A percentile compares a stretch with the other conserved stretches of the same genome.
These are phyloP conservation scores for Daldinia childiae DNA, from an alignment of 495 filamentous ascomycete genomes.

Conservation along the genomic window DNA sequence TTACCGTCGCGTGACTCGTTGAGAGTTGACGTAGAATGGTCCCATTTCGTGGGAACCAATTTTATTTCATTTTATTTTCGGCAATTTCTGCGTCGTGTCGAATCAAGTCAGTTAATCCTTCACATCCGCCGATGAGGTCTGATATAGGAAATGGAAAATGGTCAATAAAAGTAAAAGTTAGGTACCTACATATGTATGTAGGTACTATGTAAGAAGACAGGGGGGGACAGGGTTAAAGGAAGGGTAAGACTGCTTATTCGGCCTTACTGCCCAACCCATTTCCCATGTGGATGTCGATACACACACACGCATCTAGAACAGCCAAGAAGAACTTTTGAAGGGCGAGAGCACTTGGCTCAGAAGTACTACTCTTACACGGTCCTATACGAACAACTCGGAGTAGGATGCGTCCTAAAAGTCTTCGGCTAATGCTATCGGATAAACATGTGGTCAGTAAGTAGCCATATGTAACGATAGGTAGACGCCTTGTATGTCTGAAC, in stretches of 20 bases:
- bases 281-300: slow-evolving; percentile 3
- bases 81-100: slow-evolving; percentile 18
- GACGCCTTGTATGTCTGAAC: neutral
- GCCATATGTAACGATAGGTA: neutral
- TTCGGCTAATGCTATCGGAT: slow-evolving; percentile 8
- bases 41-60: slow-evolving; percentile 19
- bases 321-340: neutral
- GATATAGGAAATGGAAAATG: neutral
- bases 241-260: slow-evolving; percentile 15
- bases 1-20: slow-evolving; percentile 38
- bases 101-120: slow-evolving; percentile 29
- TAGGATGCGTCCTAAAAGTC: neutral
- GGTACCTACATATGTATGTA: slow-evolving; percentile 5
- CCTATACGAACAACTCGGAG: neutral
- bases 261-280: slow-evolving; percentile 38
- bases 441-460: neutral
- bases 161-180: neutral
- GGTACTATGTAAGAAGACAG: neutral
- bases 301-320: neutral
- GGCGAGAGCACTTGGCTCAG: slow-evolving; percentile 1
- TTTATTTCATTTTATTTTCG: slow-evolving; percentile 12
- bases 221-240: slow-evolving; percentile 1
- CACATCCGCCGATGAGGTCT: slow-evolving; percentile 12
- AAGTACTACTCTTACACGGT: neutral
- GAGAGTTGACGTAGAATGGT: slow-evolving; percentile 24